Percentiles rank a stretch among this genome's conserved stretches.
Evolutionary conservation across 176 grass and related monocot genomes (phyloP).

Genomic region (Aegilops bicornis): DNA sequence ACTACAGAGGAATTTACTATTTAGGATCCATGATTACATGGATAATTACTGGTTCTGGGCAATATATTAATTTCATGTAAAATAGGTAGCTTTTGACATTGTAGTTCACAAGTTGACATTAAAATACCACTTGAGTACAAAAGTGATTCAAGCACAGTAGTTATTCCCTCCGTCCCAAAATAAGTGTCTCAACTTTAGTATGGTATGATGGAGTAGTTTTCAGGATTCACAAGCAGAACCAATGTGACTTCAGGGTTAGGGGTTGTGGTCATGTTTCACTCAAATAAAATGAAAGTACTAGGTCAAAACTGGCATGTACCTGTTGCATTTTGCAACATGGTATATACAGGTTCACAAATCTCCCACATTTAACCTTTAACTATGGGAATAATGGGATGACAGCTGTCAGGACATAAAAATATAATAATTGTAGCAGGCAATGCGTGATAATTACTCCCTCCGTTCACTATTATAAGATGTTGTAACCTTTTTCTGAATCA

Average conservation of each 20-base stretch:
- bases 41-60: not conserved
- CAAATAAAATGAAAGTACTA: not conserved
- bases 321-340: not conserved
- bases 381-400: not conserved
- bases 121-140: not conserved
- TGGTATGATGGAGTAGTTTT: not conserved
- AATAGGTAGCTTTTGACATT: not conserved
- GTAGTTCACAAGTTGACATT: not conserved
- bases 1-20: not conserved
- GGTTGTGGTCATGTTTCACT: not conserved
- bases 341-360: not conserved
- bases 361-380: not conserved
- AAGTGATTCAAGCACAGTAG: not conserved
- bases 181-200: too few species aligned
- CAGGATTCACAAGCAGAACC: conserved; percentile 12
- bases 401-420: not conserved
- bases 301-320: not conserved
- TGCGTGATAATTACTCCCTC: not conserved
- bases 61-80: not conserved
- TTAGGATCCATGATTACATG: not conserved
- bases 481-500: too few species aligned
- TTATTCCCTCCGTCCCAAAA: not conserved
- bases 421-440: not conserved
- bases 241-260: not conserved
- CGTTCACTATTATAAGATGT: too few species aligned